phyloP scores from a whole-genome alignment of 1,139 yeast species.

The Hanseniaspora gamundiae region DNA sequence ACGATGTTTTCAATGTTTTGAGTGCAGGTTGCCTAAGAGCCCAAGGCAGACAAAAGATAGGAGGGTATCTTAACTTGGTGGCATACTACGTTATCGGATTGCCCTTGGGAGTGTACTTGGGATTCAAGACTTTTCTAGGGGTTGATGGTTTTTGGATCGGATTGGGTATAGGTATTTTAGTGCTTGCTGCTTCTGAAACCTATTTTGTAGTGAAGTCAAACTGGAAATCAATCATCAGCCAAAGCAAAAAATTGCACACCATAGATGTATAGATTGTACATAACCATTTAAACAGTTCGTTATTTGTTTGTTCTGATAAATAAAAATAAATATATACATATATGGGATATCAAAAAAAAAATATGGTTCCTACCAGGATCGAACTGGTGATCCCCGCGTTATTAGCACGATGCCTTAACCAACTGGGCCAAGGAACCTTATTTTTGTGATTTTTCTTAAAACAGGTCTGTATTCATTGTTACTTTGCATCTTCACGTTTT shows the following conservation, averaged over 20 bases:
- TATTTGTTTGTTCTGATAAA: no score
- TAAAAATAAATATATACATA: background rate
- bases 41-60: conserved; percentile 62
- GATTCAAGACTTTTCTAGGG: conserved; percentile 36
- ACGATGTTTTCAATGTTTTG: conserved; percentile 60
- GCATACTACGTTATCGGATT: conserved; percentile 50
- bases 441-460: background rate
- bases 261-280: background rate
- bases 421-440: conserved; percentile 4
- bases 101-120: conserved; percentile 49
- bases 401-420: conserved; percentile 4
- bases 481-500: no score
- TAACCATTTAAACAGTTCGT: no score
- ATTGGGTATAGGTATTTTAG: conserved; percentile 50
- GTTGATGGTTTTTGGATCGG: conserved; percentile 78
- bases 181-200: conserved; percentile 46
- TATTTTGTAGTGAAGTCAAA: conserved; percentile 29
- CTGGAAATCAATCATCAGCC: conserved; percentile 32
- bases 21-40: conserved; percentile 67
- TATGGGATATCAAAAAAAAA: background rate
- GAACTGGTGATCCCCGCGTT: conserved; percentile 4
- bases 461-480: no score
- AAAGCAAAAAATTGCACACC: conserved; percentile 24
- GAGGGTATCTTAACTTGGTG: conserved; percentile 55
- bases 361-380: conserved; percentile 3